Base-by-base conservation (phyloP, 2,329 filamentous ascomycete species). In the Setomelanomma holmii region DNA sequence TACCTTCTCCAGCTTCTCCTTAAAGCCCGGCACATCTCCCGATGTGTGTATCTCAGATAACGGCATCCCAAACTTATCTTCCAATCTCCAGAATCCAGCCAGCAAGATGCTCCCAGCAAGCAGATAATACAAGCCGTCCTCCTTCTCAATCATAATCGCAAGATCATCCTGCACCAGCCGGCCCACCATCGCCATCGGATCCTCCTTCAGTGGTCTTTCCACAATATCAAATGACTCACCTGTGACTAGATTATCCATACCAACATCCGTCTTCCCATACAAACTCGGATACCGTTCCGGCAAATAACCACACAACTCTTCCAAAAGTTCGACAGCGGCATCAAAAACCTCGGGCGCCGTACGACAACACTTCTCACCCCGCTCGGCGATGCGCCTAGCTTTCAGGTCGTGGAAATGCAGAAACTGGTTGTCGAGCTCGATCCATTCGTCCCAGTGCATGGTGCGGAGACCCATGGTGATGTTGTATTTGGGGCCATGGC, bases 351-450 rank as follows among this genome's bases (percentile, higher is more conserved):
- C 84, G 0, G 89, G 87, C 1, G 86, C 83, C 0, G 90, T 93
- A 12, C 75, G 75, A 67, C 85, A 87, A 76, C 89, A 91, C 71
- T 88, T 89, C 0, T 74, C 56, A 0, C 86, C 89, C 0, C 90
- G 83, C 56, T 90, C 85, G 12, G 69, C 64, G 41, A 96, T 89
- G 1, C 91, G 84, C 12, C 78, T 76, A 1, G 83, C 81, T 74
- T 96, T 96, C 58, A 88, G 84, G 24, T 81, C 81, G 74, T 96
- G 90, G 69, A 82, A 96, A 46, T 83, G 84, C 1, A 86, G 81
- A 70, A 85, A 96, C 40, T 93, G 83, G 67, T 89, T 93, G 75
- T 96, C 91, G 21, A 96, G 83, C 74, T 96, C 89, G 66, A 93
- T 91, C 90, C 90, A 93, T 50, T 91, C 86, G 46, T 88, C 83